A percentile compares a stretch with the other conserved stretches of the same genome.
Conservation (phyloP, 2,329 filamentous ascomycete species). For the Penicillium polonicum region DNA sequence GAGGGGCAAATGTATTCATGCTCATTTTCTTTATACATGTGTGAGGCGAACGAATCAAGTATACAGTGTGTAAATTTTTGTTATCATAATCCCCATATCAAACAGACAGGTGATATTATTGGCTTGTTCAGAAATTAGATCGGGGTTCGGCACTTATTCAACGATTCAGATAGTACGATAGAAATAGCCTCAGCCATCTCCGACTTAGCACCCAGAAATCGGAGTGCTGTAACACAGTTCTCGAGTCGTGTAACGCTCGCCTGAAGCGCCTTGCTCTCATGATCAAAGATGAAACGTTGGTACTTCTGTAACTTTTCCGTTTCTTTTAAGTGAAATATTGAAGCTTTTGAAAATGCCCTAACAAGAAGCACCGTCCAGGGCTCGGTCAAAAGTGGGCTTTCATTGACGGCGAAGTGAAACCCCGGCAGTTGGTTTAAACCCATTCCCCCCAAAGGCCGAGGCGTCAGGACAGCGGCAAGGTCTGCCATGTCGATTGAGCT, state of each 20-base stretch:
- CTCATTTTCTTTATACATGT: too few species aligned
- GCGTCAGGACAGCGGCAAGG: background rate
- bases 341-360: background rate
- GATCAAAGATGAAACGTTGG: background rate
- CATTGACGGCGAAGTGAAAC: background rate
- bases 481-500: background rate
- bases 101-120: too few species aligned
- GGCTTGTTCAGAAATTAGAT: background rate
- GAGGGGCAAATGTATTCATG: too few species aligned
- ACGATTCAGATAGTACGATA: background rate
- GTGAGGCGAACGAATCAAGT: too few species aligned
- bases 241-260: background rate
- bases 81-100: too few species aligned
- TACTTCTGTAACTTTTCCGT: background rate
- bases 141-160: background rate
- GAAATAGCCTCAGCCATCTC: background rate
- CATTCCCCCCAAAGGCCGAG: background rate
- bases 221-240: background rate
- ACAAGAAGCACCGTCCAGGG: background rate
- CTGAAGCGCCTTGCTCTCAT: background rate
- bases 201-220: background rate
- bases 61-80: too few species aligned
- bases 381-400: background rate
- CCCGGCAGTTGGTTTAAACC: background rate
- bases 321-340: background rate